phyloP scores from a whole-genome alignment of 805 yeast species.

The Monosporozyma yasuniensis region DNA sequence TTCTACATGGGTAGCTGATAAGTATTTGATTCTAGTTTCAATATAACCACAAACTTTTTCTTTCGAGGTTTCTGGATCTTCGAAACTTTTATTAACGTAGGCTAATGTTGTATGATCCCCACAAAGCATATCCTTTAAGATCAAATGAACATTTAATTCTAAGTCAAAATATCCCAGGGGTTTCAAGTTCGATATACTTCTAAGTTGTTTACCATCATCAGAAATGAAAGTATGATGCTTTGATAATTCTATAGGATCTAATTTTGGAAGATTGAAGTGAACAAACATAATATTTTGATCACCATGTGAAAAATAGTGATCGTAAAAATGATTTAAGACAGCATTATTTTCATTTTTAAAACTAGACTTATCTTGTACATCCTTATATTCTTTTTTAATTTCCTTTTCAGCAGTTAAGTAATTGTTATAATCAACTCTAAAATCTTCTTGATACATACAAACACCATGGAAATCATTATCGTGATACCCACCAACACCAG shows the following conservation, averaged over 20 bases:
- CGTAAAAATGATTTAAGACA: not conserved
- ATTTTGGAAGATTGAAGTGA: conserved; percentile 35
- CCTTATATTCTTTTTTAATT: not conserved
- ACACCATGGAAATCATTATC: conserved; percentile 50
- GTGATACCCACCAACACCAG: conserved; percentile 33
- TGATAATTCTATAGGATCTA: conserved; percentile 28
- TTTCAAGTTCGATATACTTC: conserved; percentile 12
- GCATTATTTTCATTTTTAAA: conserved; percentile 1
- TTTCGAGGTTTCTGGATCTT: conserved; percentile 8
- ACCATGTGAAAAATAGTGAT: conserved; percentile 1
- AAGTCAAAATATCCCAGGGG: conserved; percentile 19
- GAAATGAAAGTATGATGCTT: conserved; percentile 13
- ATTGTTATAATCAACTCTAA: conserved; percentile 45
- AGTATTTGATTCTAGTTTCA: conserved; percentile 11
- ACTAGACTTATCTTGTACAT: too few species aligned
- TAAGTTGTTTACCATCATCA: conserved; percentile 7
- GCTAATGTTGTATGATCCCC: not conserved
- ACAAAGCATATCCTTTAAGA: conserved; percentile 6
- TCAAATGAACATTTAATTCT: conserved; percentile 13
- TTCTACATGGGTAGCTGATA: conserved; percentile 17
- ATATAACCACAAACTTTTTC: conserved; percentile 21
- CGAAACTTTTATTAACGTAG: conserved; percentile 12
- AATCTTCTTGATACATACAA: conserved; percentile 71
- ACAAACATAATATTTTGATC: conserved; percentile 27
- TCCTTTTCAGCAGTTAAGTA: conserved; percentile 10